Evolutionary conservation across 2,329 filamentous ascomycete species (phyloP).

Genomic region (Aschersonia sp.): DNA sequence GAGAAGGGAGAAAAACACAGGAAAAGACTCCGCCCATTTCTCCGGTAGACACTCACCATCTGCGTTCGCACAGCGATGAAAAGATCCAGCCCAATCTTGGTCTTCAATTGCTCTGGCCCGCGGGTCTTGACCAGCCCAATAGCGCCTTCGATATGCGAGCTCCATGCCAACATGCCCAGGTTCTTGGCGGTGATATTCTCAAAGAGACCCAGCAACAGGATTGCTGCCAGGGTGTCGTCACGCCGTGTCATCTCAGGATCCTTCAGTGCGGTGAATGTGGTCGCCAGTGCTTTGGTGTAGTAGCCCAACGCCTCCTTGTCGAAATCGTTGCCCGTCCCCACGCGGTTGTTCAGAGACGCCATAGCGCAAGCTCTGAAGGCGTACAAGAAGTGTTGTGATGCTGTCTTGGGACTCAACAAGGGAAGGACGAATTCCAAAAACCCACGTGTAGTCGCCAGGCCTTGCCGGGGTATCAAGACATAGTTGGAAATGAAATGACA

Average conservation of each 20-base stretch:
- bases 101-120: slow-evolving; percentile 36
- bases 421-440: slow-evolving; percentile 45
- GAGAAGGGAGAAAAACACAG: too few relatives aligned
- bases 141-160: slow-evolving; percentile 46
- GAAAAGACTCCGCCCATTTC: neutral
- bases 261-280: slow-evolving; percentile 35
- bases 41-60: slow-evolving; percentile 25
- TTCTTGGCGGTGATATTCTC: slow-evolving; percentile 44
- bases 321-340: slow-evolving; percentile 16
- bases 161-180: slow-evolving; percentile 40
- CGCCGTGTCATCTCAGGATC: slow-evolving; percentile 30
- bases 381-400: slow-evolving; percentile 30
- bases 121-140: slow-evolving; percentile 42
- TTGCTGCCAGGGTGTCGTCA: slow-evolving; percentile 42
- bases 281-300: slow-evolving; percentile 38
- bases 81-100: slow-evolving; percentile 35
- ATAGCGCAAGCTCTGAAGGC: slow-evolving; percentile 45
- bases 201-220: slow-evolving; percentile 43
- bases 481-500: slow-evolving; percentile 48
- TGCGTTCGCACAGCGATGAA: slow-evolving; percentile 45
- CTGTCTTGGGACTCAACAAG: slow-evolving; percentile 27
- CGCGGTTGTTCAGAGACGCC: slow-evolving; percentile 38
- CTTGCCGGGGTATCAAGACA: slow-evolving; percentile 35
- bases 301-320: slow-evolving; percentile 26
- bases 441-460: slow-evolving; percentile 26